phyloP scores from a whole-genome alignment of 208 protist genomes.

The Trypanosoma melophagium region DNA sequence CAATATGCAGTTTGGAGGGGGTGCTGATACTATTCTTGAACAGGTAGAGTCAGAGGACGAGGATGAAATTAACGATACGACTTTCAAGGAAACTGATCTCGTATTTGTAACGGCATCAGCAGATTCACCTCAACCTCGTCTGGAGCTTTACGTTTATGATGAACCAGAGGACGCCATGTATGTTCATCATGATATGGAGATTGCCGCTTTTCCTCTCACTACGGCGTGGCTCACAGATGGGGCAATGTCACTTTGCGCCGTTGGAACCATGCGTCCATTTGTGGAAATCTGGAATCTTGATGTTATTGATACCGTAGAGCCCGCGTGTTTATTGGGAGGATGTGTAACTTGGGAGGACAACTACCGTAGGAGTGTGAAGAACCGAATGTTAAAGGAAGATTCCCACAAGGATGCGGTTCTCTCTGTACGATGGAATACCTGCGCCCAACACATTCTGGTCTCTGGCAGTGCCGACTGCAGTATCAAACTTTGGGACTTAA shows the following conservation, averaged over 20 bases:
- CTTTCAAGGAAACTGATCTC: constrained; percentile 92
- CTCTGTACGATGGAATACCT: constrained; percentile 92
- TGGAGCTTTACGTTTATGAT: constrained; percentile 96
- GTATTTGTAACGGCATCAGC: constrained; percentile 68
- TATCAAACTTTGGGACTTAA: constrained; percentile 97
- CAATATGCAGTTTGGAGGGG: constrained; percentile 65
- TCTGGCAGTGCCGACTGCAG: constrained; percentile 94
- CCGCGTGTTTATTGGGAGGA: constrained; percentile 89
- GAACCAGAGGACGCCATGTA: constrained; percentile 94
- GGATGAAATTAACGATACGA: constrained; percentile 89
- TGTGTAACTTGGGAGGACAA: constrained; percentile 67
- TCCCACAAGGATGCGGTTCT: constrained; percentile 96
- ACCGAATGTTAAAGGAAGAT: constrained; percentile 48
- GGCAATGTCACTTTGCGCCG: constrained; percentile 91
- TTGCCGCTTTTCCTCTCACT: constrained; percentile 93
- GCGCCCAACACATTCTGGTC: constrained; percentile 90
- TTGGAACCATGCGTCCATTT: constrained; percentile 96
- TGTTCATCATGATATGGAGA: constrained; percentile 96
- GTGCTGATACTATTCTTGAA: constrained; percentile 64
- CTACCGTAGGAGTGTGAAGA: constrained; percentile 71
- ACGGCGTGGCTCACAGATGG: constrained; percentile 94
- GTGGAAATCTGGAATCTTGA: constrained; percentile 98
- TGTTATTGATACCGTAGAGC: constrained; percentile 94
- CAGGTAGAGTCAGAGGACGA: constrained; percentile 86
- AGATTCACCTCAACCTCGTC: constrained; percentile 68